Conservation (phyloP, 805 yeast genomes). For the Yarrowia sp. region DNA sequence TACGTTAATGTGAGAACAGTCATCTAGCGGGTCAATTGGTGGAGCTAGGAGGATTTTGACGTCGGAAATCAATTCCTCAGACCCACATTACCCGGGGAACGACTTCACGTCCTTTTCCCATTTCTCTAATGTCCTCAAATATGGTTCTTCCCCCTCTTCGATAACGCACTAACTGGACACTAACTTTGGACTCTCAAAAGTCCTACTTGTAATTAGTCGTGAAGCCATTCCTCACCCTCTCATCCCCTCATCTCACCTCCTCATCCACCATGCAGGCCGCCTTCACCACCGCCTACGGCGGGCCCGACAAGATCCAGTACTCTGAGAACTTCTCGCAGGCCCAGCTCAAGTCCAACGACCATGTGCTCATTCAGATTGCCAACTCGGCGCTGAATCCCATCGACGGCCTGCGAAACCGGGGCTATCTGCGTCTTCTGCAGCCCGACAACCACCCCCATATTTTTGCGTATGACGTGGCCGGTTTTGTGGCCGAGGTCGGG, state of each 20-base stretch:
- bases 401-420: slow-evolving; percentile 43
- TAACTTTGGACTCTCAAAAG: not conserved
- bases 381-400: slow-evolving; percentile 46
- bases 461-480: slow-evolving; percentile 45
- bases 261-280: slow-evolving; percentile 28
- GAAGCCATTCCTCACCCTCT: too few relatives aligned
- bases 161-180: too few relatives aligned
- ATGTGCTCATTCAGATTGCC: slow-evolving; percentile 42
- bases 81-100: too few relatives aligned
- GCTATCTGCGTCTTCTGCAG: slow-evolving; percentile 36
- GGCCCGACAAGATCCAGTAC: slow-evolving; percentile 14
- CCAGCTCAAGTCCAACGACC: slow-evolving; percentile 12
- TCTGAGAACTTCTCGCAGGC: slow-evolving; percentile 11
- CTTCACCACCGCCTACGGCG: slow-evolving; percentile 30
- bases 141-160: too few relatives aligned
- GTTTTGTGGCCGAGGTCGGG: slow-evolving; percentile 45
- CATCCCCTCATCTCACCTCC: not conserved
- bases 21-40: not conserved
- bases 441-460: slow-evolving; percentile 41
- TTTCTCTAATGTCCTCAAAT: too few relatives aligned
- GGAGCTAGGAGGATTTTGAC: too few relatives aligned
- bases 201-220: too few relatives aligned
- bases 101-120: too few relatives aligned
- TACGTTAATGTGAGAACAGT: too few relatives aligned
- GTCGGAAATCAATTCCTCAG: too few relatives aligned